Percentiles rank a stretch among this genome's conserved stretches.
Conservation (phyloP, 225 moss, liverwort and hornwort genomes). For the Bryum argenteum region DNA sequence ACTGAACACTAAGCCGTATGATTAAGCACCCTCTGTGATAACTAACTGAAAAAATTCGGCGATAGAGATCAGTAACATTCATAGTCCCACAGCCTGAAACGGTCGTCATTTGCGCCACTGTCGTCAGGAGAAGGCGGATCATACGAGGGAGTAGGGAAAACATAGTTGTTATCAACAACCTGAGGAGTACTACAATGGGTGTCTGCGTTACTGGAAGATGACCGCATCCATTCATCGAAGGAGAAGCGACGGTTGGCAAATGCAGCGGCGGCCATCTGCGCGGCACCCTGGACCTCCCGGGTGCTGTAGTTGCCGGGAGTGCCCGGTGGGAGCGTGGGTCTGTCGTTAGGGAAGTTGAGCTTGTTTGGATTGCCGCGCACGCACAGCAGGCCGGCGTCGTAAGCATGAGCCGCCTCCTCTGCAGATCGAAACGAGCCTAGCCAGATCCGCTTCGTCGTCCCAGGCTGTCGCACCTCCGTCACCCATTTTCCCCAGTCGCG, state of each 20-base stretch:
- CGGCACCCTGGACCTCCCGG: conserved; percentile 34
- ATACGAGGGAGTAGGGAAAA: background rate
- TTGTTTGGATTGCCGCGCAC: conserved; percentile 21
- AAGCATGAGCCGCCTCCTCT: conserved; percentile 42
- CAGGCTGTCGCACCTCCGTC: conserved; percentile 26
- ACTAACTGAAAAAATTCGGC: no score
- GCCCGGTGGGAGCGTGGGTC: conserved; percentile 17
- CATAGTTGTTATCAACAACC: no score
- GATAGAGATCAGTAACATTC: background rate
- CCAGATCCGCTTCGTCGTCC: conserved; percentile 30
- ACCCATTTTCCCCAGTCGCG: conserved; percentile 50
- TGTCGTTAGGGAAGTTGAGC: conserved; percentile 39
- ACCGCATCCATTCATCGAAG: background rate
- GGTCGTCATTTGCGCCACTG: no score
- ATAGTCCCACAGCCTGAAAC: background rate
- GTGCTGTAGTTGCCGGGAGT: conserved; percentile 32
- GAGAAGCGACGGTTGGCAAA: conserved; percentile 27
- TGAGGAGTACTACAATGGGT: background rate
- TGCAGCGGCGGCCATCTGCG: conserved; percentile 25
- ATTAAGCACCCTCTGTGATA: no score
- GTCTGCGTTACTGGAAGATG: background rate
- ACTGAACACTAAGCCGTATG: no score
- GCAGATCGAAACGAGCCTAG: conserved; percentile 37
- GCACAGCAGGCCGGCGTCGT: conserved; percentile 41
- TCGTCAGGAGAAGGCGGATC: background rate